A percentile compares a stretch with the other conserved stretches of the same genome.
Conservation (phyloP, 352 stramenopile genomes). For the Globisporangium iwayamae region DNA sequence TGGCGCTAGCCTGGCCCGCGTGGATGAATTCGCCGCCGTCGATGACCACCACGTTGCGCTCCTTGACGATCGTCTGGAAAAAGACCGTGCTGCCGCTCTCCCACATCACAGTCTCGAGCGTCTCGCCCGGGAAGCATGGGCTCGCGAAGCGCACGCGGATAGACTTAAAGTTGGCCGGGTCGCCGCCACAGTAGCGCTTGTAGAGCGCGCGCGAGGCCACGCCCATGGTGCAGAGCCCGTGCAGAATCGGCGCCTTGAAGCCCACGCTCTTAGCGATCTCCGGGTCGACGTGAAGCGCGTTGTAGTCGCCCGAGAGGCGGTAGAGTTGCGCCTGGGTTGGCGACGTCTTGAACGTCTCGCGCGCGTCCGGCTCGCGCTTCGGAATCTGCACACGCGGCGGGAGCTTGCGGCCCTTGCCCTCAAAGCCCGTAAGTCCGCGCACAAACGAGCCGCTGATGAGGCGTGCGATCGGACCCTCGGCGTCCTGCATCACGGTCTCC, state of each 20-base stretch:
- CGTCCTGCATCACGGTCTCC: slow-evolving; percentile 77
- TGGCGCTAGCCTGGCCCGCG: slow-evolving; percentile 9
- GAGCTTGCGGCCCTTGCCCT: slow-evolving; percentile 61
- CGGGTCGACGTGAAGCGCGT: slow-evolving; percentile 92
- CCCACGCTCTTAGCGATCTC: slow-evolving; percentile 69
- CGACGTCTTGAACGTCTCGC: slow-evolving; percentile 62
- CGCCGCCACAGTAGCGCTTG: slow-evolving; percentile 70
- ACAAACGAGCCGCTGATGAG: slow-evolving; percentile 83
- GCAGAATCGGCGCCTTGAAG: slow-evolving; percentile 89
- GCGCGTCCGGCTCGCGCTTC: slow-evolving; percentile 60
- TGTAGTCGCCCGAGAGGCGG: slow-evolving; percentile 94
- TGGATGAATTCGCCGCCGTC: slow-evolving; percentile 80
- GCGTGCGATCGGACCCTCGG: slow-evolving; percentile 53
- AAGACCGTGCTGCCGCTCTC: slow-evolving; percentile 45
- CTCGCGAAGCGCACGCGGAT: slow-evolving; percentile 88
- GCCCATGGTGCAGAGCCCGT: slow-evolving; percentile 93
- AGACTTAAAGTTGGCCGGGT: slow-evolving; percentile 71
- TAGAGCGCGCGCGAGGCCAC: slow-evolving; percentile 77
- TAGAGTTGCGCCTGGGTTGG: slow-evolving; percentile 88
- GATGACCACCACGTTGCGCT: slow-evolving; percentile 72
- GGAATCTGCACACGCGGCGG: slow-evolving; percentile 74
- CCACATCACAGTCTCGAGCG: slow-evolving; percentile 85
- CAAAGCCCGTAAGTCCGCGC: slow-evolving; percentile 70
- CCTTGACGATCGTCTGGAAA: slow-evolving; percentile 75
- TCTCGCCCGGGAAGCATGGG: slow-evolving; percentile 84